These are phyloP conservation scores for Tephrocybe sp. DNA, from an alignment of 768 basidiomycete species.

Conservation along the genomic window DNA sequence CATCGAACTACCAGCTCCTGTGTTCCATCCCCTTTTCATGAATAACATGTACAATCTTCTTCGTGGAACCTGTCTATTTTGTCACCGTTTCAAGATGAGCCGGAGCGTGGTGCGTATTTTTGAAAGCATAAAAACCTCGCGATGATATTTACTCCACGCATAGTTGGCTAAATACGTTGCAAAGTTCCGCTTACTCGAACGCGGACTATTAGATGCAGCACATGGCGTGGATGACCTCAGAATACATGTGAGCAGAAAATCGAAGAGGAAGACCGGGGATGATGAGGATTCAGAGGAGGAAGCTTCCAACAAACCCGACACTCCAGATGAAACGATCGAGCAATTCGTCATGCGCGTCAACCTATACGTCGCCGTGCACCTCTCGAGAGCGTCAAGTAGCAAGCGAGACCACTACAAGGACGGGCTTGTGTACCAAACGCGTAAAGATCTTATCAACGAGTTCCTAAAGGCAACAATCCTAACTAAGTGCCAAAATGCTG, in stretches of 20 bases:
- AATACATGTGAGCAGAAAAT: slow-evolving; percentile 35
- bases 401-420: slow-evolving; percentile 89
- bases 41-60: slow-evolving; percentile 84
- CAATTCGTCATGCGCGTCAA: slow-evolving; percentile 65
- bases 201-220: slow-evolving; percentile 83
- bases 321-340: slow-evolving; percentile 54
- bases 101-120: slow-evolving; percentile 55
- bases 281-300: slow-evolving; percentile 39
- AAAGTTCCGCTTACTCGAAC: slow-evolving; percentile 85
- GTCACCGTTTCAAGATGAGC: slow-evolving; percentile 86
- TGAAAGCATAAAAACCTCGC: not conserved
- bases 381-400: slow-evolving; percentile 46
- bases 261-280: slow-evolving; percentile 31
- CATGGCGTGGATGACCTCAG: slow-evolving; percentile 71
- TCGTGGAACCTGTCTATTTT: slow-evolving; percentile 88
- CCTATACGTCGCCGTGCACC: slow-evolving; percentile 62
- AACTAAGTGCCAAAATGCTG: slow-evolving; percentile 73
- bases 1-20: slow-evolving; percentile 92
- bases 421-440: slow-evolving; percentile 79
- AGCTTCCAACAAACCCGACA: slow-evolving; percentile 40
- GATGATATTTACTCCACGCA: slow-evolving; percentile 7
- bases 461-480: slow-evolving; percentile 70
- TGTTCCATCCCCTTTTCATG: slow-evolving; percentile 97
- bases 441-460: slow-evolving; percentile 80
- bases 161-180: slow-evolving; percentile 84